Percentiles rank a stretch among this genome's conserved stretches.
Conservation (phyloP, 2,329 filamentous ascomycete genomes). For the Arthrobotrys conoides region DNA sequence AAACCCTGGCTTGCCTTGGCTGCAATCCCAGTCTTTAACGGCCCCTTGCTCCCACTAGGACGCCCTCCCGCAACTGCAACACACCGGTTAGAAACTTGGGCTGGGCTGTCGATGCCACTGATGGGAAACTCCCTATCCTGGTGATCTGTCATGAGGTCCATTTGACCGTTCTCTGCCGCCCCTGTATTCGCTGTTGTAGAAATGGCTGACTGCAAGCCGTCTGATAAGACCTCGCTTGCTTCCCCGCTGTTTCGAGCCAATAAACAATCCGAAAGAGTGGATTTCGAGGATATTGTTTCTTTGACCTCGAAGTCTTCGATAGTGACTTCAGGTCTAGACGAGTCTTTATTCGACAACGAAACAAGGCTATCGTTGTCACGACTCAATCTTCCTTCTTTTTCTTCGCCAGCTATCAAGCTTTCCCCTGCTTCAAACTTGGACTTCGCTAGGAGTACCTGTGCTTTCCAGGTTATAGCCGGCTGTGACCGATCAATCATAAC, state of each 20-base stretch:
- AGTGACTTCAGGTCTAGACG: conserved; percentile 7
- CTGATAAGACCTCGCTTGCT: conserved; percentile 30
- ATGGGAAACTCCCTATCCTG: conserved; percentile 19
- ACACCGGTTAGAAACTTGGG: conserved; percentile 31
- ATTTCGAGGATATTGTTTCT: conserved; percentile 7
- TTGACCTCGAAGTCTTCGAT: conserved; percentile 16
- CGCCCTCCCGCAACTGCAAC: conserved; percentile 38
- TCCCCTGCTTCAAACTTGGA: conserved; percentile 25
- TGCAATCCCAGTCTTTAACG: conserved; percentile 31
- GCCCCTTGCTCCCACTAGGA: conserved; percentile 43
- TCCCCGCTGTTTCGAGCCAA: conserved; percentile 28
- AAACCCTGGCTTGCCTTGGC: conserved; percentile 41
- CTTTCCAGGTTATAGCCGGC: conserved; percentile 39
- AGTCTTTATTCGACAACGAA: conserved; percentile 2
- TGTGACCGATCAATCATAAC: conserved; percentile 53
- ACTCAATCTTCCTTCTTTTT: not conserved
- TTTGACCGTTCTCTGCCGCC: conserved; percentile 19
- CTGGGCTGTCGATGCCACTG: not conserved
- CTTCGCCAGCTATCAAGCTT: not conserved
- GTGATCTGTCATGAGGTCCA: conserved; percentile 29
- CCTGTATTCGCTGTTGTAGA: conserved; percentile 24
- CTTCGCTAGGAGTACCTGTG: conserved; percentile 36
- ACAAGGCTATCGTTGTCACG: conserved; percentile 11
- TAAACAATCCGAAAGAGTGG: conserved; percentile 32
- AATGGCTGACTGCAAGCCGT: conserved; percentile 10